These are phyloP conservation scores for Psilocybe cyanescens DNA, from an alignment of 768 basidiomycete genomes.

Conservation along the genomic window DNA sequence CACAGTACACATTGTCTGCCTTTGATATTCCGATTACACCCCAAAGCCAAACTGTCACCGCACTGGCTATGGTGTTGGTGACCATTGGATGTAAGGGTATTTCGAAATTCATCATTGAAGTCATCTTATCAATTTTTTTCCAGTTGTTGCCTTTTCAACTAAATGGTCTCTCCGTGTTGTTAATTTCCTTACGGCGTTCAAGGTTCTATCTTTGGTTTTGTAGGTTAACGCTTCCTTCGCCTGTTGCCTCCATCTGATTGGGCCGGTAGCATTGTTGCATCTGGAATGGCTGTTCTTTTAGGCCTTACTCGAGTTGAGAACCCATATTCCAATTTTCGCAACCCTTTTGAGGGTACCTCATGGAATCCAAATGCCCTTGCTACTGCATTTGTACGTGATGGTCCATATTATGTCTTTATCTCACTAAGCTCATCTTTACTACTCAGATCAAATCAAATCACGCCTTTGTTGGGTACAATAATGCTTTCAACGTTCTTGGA, in stretches of 20 bases:
- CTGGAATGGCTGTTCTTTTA: constrained; percentile 60
- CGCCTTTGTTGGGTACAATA: constrained; percentile 35
- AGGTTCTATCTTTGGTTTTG: constrained; percentile 34
- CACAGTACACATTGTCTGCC: constrained; percentile 39
- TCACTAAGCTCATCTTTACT: not conserved
- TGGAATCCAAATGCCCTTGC: constrained; percentile 45
- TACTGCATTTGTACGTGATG: constrained; percentile 31
- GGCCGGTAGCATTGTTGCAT: constrained; percentile 43
- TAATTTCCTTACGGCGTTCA: constrained; percentile 33
- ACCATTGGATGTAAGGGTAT: constrained; percentile 28
- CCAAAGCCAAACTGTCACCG: constrained; percentile 29
- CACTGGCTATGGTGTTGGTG: constrained; percentile 27
- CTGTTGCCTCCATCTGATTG: not conserved
- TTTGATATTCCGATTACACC: constrained; percentile 33
- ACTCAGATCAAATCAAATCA: constrained; percentile 38
- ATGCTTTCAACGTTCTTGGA: constrained; percentile 48
- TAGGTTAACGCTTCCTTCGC: constrained; percentile 13
- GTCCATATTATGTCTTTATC: not conserved
- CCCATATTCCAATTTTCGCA: constrained; percentile 57
- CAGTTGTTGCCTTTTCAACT: constrained; percentile 37
- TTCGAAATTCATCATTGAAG: not conserved
- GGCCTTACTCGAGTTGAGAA: constrained; percentile 56
- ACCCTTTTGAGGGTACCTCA: constrained; percentile 59
- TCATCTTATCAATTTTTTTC: not conserved
- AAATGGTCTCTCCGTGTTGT: constrained; percentile 37